Evolutionary conservation across 495 filamentous ascomycete species (phyloP), one percentile per base, ranked within the genome.

Genomic region (Penicillium flavigenum): DNA sequence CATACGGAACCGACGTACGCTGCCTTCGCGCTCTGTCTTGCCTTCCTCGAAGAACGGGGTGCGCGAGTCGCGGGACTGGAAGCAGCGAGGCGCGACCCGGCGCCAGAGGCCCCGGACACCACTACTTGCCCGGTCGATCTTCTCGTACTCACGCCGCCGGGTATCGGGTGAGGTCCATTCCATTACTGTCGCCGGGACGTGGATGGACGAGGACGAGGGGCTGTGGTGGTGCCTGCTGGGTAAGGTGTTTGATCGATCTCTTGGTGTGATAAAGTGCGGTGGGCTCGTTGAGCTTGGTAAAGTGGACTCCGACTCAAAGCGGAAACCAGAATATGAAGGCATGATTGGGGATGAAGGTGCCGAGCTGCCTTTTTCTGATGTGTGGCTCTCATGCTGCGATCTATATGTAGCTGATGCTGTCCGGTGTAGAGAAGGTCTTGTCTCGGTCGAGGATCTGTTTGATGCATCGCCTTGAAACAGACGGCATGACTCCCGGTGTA

Each of bases 121-220:
- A 10, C 69, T 68, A 53, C 68, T 76, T n/a, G 76, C 73, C 0
- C 73, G 76, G 63, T 81, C 76, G 54, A 81, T 81, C 45, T 79
- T 75, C 45, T 78, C 68, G 44, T 81, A 81, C 53, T 81, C 76
- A 29, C 66, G 70, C 8, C 77, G 63, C 19, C 78, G 76, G 10
- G 77, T 79, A 14, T 75, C 72, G 9, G 71, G 66, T 0, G 76
- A 76, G 2, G 77, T 81, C 78, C 78, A 81, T 57, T 80, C 76
- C 58, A 79, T 79, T 4, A 78, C 70, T 17, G 78, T 79, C 16
- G 71, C 67, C 47, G 75, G 70, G 42, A 74, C 62, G 27, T 73
- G 60, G 31, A 71, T 64, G n/a, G 68, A 63, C 20, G 66, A 64
- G 2, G 65, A 29, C 16, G 64, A 63, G 19, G 63, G 61, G n/a